Evolutionary conservation across 495 filamentous ascomycete species (phyloP), one percentile per base, ranked within the genome.

Genomic region (Penicillium mononematosum): DNA sequence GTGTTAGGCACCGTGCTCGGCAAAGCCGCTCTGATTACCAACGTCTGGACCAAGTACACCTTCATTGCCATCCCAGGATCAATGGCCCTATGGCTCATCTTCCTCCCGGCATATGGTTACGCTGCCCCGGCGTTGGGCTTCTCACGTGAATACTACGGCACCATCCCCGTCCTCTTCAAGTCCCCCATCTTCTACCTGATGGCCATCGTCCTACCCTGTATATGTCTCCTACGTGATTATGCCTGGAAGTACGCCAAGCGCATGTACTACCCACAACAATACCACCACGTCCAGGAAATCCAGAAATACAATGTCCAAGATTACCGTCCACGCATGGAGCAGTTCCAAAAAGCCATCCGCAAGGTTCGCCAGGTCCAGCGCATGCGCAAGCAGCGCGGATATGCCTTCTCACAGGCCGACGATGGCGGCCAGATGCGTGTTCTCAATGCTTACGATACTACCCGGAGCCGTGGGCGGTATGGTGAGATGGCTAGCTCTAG

Each of bases 271-370:
- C 95, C 95, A 39, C 89, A 97, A 76, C 83, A 90, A 32, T 99
- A 99, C 66, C 95, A 99, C 64, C 95, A 99, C 71, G 91, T 99
- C 44, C 95, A 99, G 75, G 95, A 99, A 75, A 99, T 99, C 61
- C 95, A 99, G 73, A 99, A 99, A 74, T 99, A 96, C 77, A 99
- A 99, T 65, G 95, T 99, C 52, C 95, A 98, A 73, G 95, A 99
- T 76, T 99, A 99, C 71, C 82, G 95, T 58, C 94, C 94, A 42
- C 80, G 93, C 82, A 99, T 99, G 94, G 94, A 99, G 72, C 94
- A 99, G 74, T 99, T 99, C 83, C 94, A 99, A 74, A 99, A 99
- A 74, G 94, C 94, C 25, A 97, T 99, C 67, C 86, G 94, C 61
- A 99, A 99, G 75, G 94, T 98, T 47, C 86, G 94, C 43, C 94